phyloP scores from a whole-genome alignment of 208 protist species.

The Leishmania turanica region DNA sequence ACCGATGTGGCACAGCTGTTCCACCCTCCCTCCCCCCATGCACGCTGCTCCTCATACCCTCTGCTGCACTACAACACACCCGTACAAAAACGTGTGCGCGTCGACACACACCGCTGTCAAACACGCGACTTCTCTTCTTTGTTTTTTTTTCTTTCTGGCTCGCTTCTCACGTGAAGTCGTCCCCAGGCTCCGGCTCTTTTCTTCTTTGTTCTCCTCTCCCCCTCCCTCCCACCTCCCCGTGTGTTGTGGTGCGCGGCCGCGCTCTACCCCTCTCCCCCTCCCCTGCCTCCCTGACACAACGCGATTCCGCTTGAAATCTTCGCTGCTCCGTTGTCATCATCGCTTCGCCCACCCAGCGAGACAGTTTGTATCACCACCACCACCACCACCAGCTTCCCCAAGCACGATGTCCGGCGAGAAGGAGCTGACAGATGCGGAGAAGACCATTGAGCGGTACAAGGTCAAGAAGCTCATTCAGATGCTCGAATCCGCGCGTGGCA shows the following conservation, averaged over 20 bases:
- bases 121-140: not conserved
- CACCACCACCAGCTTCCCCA: not conserved
- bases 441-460: conserved; percentile 98
- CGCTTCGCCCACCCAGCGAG: not conserved
- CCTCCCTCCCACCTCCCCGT: not conserved
- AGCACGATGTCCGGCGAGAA: conserved; percentile 43
- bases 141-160: too few relatives aligned
- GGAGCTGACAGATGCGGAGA: conserved; percentile 88
- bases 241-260: not conserved
- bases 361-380: not conserved
- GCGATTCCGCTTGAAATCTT: not conserved
- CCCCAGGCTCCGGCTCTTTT: not conserved
- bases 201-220: not conserved
- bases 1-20: not conserved
- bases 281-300: not conserved
- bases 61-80: not conserved
- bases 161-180: not conserved
- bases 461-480: conserved; percentile 99
- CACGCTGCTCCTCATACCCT: not conserved
- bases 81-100: not conserved
- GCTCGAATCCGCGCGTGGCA: conserved; percentile 97
- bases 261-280: not conserved
- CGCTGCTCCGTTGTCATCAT: not conserved
- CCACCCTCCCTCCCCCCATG: not conserved
- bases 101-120: not conserved